Evolutionary conservation across 805 yeast species (phyloP), one percentile per base, ranked within the genome.

Genomic region (Kodamaea leandrae): DNA sequence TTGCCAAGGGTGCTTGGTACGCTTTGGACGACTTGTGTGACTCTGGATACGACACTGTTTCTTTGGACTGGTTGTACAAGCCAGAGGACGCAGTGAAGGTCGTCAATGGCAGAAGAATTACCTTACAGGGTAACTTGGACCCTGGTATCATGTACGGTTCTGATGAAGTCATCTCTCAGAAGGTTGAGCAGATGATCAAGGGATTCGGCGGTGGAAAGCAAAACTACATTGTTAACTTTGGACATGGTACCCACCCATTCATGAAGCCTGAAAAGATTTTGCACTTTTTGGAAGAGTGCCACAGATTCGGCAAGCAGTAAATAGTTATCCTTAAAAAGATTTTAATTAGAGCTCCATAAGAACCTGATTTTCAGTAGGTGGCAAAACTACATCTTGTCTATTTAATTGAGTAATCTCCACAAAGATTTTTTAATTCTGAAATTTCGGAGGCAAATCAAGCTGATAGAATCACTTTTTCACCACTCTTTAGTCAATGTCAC

Each of bases 231-330:
- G 83, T 91, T 53, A 93, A 93, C 70, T 86, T 93, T 57, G 99
- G 99, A 35, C 99, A 93, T 55, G 99, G 99, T 13, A 93, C 99
- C 16, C 97, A 89, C 61, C 99, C 99, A 16, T 88, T 86, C 66
- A 89, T 93, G 96, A 84, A 87, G 49, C 96, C 98, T 8, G 96
- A 86, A 49, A 84, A 84, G 61, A 78, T 93, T 47, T 81, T 78
- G 45, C 86, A 80, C 65, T 93, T 93, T 68, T 71, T 93, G 57
- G 69, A 87, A 63, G 96, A 88, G 62, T 84, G 93, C 53, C 96
- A 88, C 61, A 77, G 90, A 54, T 61, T 85, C 40, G 96, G 96
- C 7, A n/a, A n/a, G 14, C 18, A 30, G 33, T 30, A 30, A 30
- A 27, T 27, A 27, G n/a, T 27, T 27, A 17, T 5, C 17, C 13